phyloP scores from a whole-genome alignment of 192 early-diverging fungal species.

The Podila verticillata region DNA sequence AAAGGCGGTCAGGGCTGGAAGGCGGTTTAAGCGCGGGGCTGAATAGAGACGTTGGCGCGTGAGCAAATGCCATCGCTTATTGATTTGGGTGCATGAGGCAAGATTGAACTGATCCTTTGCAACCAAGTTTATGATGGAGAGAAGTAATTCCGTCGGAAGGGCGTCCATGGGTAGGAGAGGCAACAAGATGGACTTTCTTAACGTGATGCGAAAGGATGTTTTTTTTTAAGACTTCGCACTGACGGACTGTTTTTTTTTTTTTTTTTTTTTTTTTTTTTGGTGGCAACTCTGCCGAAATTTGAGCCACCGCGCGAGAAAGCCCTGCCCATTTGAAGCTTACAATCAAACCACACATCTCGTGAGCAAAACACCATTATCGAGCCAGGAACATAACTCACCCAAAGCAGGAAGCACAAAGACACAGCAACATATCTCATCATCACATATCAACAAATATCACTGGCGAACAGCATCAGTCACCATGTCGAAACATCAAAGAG shows the following conservation, averaged over 20 bases:
- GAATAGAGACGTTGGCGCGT: constrained; percentile 23
- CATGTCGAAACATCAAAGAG: no score
- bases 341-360: neutral
- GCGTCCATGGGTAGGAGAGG: constrained; percentile 19
- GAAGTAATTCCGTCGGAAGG: constrained; percentile 33
- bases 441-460: neutral
- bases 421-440: neutral
- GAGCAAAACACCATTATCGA: no score
- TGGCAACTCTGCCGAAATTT: no score
- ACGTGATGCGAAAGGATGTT: no score
- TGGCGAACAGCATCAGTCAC: neutral
- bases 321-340: neutral
- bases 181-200: no score
- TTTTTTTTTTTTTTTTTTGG: no score
- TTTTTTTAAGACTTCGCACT: no score
- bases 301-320: no score
- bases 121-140: constrained; percentile 18
- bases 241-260: no score
- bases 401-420: neutral
- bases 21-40: constrained; percentile 4
- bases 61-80: constrained; percentile 28
- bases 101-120: constrained; percentile 12
- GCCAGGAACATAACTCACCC: no score
- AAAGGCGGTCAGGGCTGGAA: constrained; percentile 9
- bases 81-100: constrained; percentile 23